phyloP scores from a whole-genome alignment of 352 stramenopile species.

The Globisporangium cystogenes region DNA sequence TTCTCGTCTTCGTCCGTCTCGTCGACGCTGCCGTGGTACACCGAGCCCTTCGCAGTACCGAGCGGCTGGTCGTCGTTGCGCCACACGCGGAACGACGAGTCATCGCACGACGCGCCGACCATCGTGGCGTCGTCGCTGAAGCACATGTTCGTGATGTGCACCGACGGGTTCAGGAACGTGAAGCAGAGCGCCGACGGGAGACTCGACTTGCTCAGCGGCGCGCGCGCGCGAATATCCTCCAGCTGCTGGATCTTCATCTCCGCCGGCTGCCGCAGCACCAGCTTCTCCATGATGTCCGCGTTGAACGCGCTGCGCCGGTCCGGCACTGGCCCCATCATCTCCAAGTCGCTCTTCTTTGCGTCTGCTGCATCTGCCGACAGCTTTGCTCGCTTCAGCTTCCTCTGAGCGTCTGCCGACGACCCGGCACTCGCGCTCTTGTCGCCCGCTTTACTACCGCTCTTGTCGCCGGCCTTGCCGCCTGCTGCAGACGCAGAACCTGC shows the following conservation, averaged over 20 bases:
- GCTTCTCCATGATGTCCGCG: constrained; percentile 68
- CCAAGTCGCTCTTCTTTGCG: constrained; percentile 49
- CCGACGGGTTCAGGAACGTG: constrained; percentile 71
- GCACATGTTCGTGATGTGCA: constrained; percentile 77
- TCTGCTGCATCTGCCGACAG: constrained; percentile 23
- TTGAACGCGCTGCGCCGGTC: constrained; percentile 71
- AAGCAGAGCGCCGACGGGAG: constrained; percentile 74
- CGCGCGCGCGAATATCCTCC: constrained; percentile 54
- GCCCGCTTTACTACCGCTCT: constrained; percentile 18
- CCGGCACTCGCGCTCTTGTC: constrained; percentile 4
- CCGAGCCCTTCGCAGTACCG: constrained; percentile 53
- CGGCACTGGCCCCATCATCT: constrained; percentile 53
- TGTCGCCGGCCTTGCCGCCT: constrained; percentile 30
- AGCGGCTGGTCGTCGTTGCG: constrained; percentile 75
- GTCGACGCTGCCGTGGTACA: constrained; percentile 39
- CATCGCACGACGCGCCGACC: constrained; percentile 64
- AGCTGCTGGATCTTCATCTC: constrained; percentile 65
- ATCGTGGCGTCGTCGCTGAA: constrained; percentile 78
- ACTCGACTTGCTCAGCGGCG: constrained; percentile 38
- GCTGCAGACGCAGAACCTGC: constrained; percentile 3
- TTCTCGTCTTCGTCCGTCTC: constrained; percentile 69
- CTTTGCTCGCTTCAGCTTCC: constrained; percentile 59
- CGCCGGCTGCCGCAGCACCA: constrained; percentile 59
- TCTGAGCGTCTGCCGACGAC: constrained; percentile 25
- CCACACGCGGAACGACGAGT: constrained; percentile 77